These are phyloP conservation scores for Blumeria graminis DNA, from an alignment of 2,329 filamentous ascomycete genomes.

Conservation along the genomic window DNA sequence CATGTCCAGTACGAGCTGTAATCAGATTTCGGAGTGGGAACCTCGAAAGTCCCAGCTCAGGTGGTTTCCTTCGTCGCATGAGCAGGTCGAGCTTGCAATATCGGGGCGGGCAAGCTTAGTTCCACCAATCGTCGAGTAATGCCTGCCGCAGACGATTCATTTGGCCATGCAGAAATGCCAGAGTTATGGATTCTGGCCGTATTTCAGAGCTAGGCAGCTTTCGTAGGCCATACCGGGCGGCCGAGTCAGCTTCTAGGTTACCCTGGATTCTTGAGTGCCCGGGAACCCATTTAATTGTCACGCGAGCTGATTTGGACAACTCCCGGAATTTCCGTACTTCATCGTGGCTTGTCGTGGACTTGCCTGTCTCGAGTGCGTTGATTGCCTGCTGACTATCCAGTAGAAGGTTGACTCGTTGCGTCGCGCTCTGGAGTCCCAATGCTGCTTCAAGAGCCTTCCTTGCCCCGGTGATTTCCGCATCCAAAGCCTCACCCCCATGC, in stretches of 20 bases:
- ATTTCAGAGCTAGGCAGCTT: too few relatives aligned
- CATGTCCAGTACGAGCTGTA: too few relatives aligned
- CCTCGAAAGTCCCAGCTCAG: too few relatives aligned
- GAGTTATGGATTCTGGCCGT: too few relatives aligned
- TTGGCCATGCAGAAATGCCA: too few relatives aligned
- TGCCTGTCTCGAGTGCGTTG: background rate
- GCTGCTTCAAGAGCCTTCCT: background rate
- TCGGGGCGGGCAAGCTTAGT: too few relatives aligned
- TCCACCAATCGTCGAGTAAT: too few relatives aligned
- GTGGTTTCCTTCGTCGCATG: too few relatives aligned
- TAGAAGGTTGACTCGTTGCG: background rate
- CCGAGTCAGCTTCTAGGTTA: background rate
- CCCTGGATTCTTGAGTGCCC: background rate
- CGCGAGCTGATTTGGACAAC: background rate
- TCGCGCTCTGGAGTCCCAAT: background rate
- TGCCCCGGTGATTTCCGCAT: background rate
- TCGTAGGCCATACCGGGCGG: too few relatives aligned
- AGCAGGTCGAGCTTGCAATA: too few relatives aligned
- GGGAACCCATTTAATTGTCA: background rate
- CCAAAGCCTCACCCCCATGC: background rate
- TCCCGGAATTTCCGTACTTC: background rate
- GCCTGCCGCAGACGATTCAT: too few relatives aligned
- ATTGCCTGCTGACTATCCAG: background rate
- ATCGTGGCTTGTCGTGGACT: background rate
- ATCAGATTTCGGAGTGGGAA: too few relatives aligned